Evolutionary conservation across 768 basidiomycete species (phyloP), one percentile per base, ranked within the genome.

Genomic region (Mycena olivaceomarginata): DNA sequence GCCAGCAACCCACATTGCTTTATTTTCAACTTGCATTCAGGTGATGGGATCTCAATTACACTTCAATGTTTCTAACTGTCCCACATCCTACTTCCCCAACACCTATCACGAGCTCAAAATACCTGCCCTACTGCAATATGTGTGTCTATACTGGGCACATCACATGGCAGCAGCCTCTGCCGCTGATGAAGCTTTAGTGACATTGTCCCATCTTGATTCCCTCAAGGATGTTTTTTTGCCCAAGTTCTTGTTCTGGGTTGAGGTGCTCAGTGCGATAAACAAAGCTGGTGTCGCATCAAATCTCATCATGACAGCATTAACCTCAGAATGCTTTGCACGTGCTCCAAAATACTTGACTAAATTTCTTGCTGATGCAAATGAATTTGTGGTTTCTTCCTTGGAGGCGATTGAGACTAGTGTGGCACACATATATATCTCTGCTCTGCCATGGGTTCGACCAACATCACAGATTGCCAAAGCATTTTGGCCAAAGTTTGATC

Each of bases 11-110:
- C 39, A 63, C 18, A n/a, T 40, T 41, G 13, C 62, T 43, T 63
- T 63, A 43, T 65, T 65, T 37, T 22, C n/a, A 46, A 7, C 45
- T 65, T 65, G 64, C 22, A 31, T 66, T 48, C 65, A 22, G 46
- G 65, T 66, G 45, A 66, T 66, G 65, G 65, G 25, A 31, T 66
- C 65, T 15, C 45, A 46, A 25, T 66, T 66, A 31, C 31, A 48
- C 46, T 66, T 66, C 65, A 66, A 66, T 45, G 4, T 31, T 31
- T 31, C 31, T 31, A 31, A 31, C 31, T 31, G 31, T 31, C 31
- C 31, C 31, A 65, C 63, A 65, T 65, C 63, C 63, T 65, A 65
- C 43, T 65, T 65, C 15, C 63, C 62, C 37, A 63, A 43, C 41
- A 64, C 62, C 20, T 6, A 43, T 43, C 41, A 64, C 40, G 10